Evolutionary conservation across 345 rosid species (phyloP).

Genomic region (Physaria fendleri): DNA sequence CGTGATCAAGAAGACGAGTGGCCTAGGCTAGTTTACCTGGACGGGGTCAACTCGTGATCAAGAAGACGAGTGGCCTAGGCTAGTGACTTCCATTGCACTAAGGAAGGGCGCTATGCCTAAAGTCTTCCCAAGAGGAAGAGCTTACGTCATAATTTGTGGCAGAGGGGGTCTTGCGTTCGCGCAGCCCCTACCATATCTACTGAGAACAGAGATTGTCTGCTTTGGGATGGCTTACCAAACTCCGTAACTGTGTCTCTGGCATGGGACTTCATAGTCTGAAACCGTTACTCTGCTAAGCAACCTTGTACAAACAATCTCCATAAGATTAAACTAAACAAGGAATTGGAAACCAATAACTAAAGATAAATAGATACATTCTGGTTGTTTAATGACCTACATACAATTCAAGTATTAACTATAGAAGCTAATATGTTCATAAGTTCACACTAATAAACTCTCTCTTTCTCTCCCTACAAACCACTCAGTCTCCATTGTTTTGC

Average conservation of each 20-base stretch:
- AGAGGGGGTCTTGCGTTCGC: slow-evolving; percentile 59
- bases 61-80: slow-evolving; percentile 29
- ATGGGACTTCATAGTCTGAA: too few relatives aligned
- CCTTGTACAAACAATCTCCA: neutral
- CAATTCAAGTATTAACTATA: neutral
- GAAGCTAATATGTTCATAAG: slow-evolving; percentile 7
- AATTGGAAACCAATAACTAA: neutral
- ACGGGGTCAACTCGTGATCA: slow-evolving; percentile 37
- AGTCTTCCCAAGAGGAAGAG: slow-evolving; percentile 48
- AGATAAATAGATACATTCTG: slow-evolving; percentile 4
- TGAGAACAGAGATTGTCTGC: too few relatives aligned
- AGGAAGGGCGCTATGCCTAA: slow-evolving; percentile 35
- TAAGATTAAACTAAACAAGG: neutral
- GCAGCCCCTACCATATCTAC: slow-evolving; percentile 41
- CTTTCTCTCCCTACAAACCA: neutral
- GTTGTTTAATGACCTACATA: slow-evolving; percentile 3
- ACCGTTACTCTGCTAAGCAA: neutral
- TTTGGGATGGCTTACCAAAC: too few relatives aligned
- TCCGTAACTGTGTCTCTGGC: too few relatives aligned
- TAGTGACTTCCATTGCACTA: slow-evolving; percentile 28
- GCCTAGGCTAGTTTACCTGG: slow-evolving; percentile 41
- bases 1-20: slow-evolving; percentile 25
- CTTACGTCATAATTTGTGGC: slow-evolving; percentile 54
- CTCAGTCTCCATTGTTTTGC: slow-evolving; percentile 3
- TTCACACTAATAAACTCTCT: slow-evolving; percentile 1